These are phyloP conservation scores for Pythium aphanidermatum DNA, from an alignment of 352 stramenopile species.

Conservation along the genomic window DNA sequence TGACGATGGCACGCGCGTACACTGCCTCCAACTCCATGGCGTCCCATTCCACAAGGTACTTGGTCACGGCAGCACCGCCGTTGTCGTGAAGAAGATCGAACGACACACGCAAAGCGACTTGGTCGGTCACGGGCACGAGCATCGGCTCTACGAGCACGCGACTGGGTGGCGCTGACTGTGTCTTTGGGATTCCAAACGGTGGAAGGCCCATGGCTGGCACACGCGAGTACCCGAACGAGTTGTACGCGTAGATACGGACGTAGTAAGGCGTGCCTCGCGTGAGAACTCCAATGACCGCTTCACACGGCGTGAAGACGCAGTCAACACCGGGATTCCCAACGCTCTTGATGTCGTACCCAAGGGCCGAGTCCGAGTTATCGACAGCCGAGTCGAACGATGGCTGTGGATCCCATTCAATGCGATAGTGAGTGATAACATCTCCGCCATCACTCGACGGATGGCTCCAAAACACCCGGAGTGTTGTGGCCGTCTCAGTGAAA, in stretches of 20 bases:
- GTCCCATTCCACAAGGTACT: conserved; percentile 94
- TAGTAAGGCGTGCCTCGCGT: conserved; percentile 80
- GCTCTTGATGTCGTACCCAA: conserved; percentile 72
- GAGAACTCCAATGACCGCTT: conserved; percentile 80
- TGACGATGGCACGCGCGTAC: conserved; percentile 24
- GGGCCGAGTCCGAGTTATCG: conserved; percentile 54
- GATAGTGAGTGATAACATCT: conserved; percentile 90
- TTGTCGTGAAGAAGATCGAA: conserved; percentile 79
- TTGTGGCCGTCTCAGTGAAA: conserved; percentile 63
- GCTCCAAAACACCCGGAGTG: conserved; percentile 85
- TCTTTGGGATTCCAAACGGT: conserved; percentile 69
- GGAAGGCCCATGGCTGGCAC: conserved; percentile 56
- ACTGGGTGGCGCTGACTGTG: conserved; percentile 56
- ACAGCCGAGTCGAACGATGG: conserved; percentile 79
- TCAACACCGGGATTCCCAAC: conserved; percentile 64
- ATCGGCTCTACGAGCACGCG: conserved; percentile 40
- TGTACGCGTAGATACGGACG: conserved; percentile 90
- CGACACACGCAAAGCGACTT: conserved; percentile 53
- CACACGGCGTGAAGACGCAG: conserved; percentile 72
- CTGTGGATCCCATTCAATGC: conserved; percentile 91
- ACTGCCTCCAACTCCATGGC: conserved; percentile 75
- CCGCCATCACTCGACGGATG: conserved; percentile 89
- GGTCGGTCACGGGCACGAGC: conserved; percentile 12
- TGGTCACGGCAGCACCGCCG: conserved; percentile 71
- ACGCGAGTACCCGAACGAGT: conserved; percentile 88